These are phyloP conservation scores for Populus hybrid DNA, from an alignment of 441 rosid species.

Conservation along the genomic window DNA sequence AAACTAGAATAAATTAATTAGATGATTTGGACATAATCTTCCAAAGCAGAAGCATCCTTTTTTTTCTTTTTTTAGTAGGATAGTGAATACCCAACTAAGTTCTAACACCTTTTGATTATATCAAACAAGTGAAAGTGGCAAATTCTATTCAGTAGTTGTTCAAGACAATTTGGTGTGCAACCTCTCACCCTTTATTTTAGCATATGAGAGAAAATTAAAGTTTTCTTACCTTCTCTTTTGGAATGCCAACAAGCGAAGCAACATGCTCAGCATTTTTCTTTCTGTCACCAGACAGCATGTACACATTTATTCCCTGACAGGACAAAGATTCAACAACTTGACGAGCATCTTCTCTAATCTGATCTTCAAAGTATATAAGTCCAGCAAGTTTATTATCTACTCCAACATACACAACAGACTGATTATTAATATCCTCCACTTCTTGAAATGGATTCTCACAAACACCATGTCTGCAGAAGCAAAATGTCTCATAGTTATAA, in stretches of 20 bases:
- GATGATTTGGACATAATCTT: neutral
- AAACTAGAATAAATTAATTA: neutral
- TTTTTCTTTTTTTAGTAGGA: neutral
- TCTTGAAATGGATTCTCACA: constrained; percentile 38
- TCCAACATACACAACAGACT: constrained; percentile 84
- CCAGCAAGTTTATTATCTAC: constrained; percentile 76
- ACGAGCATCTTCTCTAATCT: constrained; percentile 86
- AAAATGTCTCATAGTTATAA: neutral
- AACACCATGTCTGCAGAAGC: constrained; percentile 74
- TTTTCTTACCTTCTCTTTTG: constrained; percentile 60
- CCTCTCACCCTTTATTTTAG: neutral
- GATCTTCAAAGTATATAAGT: constrained; percentile 81
- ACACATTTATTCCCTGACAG: constrained; percentile 67
- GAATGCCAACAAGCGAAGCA: constrained; percentile 87
- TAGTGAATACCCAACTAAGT: neutral
- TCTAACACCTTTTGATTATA: neutral
- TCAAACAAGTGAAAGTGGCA: neutral
- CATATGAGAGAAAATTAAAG: constrained; percentile 1
- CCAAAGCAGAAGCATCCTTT: neutral
- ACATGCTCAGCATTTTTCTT: constrained; percentile 77
- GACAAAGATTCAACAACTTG: constrained; percentile 67
- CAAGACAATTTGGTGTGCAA: neutral
- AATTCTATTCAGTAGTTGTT: neutral
- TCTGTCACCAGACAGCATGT: constrained; percentile 97
- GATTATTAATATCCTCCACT: constrained; percentile 48